A percentile compares a stretch with the other conserved stretches of the same genome.
Conservation (phyloP, 441 rosid genomes). For the Croton setiger region DNA sequence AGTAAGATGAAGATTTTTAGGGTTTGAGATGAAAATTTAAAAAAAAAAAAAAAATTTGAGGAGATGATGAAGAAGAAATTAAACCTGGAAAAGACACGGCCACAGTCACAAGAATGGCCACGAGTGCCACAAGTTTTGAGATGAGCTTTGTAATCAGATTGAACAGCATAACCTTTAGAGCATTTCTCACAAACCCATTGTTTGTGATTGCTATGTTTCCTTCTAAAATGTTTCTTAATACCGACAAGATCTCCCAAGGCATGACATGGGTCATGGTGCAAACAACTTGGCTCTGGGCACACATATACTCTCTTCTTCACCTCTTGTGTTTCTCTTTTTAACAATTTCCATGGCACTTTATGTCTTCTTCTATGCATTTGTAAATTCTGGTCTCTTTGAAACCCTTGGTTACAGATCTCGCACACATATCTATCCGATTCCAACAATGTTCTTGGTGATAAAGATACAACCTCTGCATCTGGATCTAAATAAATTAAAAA, state of each 20-base stretch:
- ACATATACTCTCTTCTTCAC: constrained; percentile 85
- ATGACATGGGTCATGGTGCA: constrained; percentile 89
- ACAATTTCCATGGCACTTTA: constrained; percentile 94
- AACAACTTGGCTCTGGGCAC: constrained; percentile 85
- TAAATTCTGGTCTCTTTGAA: constrained; percentile 93
- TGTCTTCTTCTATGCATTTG: constrained; percentile 93
- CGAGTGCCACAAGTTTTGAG: constrained; percentile 95
- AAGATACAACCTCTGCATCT: constrained; percentile 92
- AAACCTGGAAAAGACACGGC: constrained; percentile 95
- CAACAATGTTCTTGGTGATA: constrained; percentile 73
- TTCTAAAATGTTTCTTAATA: constrained; percentile 81
- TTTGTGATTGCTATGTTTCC: constrained; percentile 86
- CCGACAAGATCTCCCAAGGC: constrained; percentile 97
- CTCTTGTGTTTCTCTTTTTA: constrained; percentile 69
- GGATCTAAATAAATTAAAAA: constrained; percentile 47
- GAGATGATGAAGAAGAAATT: not conserved
- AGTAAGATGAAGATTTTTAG: constrained; percentile 19
- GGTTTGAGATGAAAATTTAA: constrained; percentile 22
- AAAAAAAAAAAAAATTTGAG: not conserved
- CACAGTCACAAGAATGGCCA: constrained; percentile 97
- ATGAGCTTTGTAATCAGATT: constrained; percentile 95
- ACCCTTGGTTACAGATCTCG: constrained; percentile 96
- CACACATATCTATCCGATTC: constrained; percentile 85
- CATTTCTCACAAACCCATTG: constrained; percentile 94
- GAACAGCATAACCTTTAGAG: constrained; percentile 91